phyloP scores from a whole-genome alignment of 2,329 filamentous ascomycete genomes.

The Exophiala sp. region DNA sequence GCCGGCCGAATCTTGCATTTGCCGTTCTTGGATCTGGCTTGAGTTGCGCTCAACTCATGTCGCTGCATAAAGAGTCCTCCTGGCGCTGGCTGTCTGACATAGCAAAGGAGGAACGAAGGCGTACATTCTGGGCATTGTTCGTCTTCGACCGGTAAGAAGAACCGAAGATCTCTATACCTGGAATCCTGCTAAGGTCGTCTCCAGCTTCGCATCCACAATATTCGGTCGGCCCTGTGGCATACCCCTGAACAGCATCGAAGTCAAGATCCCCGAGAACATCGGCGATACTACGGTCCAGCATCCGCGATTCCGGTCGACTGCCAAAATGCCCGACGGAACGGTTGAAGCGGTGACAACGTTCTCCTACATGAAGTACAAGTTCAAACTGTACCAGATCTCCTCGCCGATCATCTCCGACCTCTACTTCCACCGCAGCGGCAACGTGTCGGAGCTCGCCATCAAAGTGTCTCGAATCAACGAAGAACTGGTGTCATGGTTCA shows the following conservation, averaged over 20 bases:
- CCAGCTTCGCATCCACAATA: constrained; percentile 18
- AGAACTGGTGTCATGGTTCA: constrained; percentile 14
- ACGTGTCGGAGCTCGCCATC: constrained; percentile 10
- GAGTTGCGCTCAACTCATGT: constrained; percentile 14
- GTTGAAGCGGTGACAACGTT: constrained; percentile 21
- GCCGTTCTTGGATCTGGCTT: constrained; percentile 16
- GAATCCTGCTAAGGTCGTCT: background rate
- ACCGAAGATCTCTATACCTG: background rate
- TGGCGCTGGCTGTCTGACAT: constrained; percentile 17
- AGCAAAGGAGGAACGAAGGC: constrained; percentile 18
- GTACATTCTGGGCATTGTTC: constrained; percentile 18
- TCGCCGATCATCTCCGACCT: constrained; percentile 21
- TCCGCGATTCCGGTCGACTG: constrained; percentile 18
- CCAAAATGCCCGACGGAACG: constrained; percentile 14
- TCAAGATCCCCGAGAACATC: constrained; percentile 18
- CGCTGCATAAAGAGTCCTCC: constrained; percentile 17
- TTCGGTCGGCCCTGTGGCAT: constrained; percentile 19
- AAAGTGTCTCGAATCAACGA: constrained; percentile 19
- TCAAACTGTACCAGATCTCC: constrained; percentile 23
- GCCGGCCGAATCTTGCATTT: constrained; percentile 18
- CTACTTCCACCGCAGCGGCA: constrained; percentile 20
- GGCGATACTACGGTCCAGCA: constrained; percentile 16
- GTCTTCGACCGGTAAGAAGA: constrained; percentile 16
- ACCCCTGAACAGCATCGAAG: constrained; percentile 14
- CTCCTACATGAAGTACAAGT: constrained; percentile 22